A percentile compares a stretch with the other conserved stretches of the same genome.
Conservation (phyloP, 1,139 yeast species). For the Candida anutae region DNA sequence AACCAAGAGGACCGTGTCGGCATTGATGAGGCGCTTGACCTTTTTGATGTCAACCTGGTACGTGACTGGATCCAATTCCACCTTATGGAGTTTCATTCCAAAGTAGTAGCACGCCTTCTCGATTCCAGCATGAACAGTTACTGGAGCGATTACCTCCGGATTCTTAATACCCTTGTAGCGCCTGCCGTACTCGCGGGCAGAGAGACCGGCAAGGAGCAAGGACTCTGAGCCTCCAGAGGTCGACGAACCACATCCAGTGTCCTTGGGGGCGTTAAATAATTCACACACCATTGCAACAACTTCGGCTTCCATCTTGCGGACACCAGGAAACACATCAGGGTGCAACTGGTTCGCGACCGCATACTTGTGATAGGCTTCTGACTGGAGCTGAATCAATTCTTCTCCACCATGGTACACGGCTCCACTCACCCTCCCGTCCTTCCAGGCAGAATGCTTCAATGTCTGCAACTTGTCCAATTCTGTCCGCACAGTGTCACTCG, state of each 20-base stretch:
- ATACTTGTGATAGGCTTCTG: constrained; percentile 66
- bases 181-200: constrained; percentile 68
- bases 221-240: constrained; percentile 98
- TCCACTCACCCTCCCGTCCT: constrained; percentile 79
- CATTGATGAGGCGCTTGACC: constrained; percentile 59
- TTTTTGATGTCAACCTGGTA: constrained; percentile 59
- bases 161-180: constrained; percentile 50
- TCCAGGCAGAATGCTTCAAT: constrained; percentile 71
- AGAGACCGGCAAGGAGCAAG: constrained; percentile 70
- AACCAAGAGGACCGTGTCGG: constrained; percentile 72
- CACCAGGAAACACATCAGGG: constrained; percentile 96
- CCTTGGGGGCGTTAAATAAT: constrained; percentile 65
- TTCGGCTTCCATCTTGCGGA: constrained; percentile 93
- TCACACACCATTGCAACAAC: constrained; percentile 85
- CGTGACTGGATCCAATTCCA: constrained; percentile 62
- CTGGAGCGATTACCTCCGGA: constrained; percentile 88
- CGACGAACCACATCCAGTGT: constrained; percentile 73
- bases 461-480: constrained; percentile 43
- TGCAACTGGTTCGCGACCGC: constrained; percentile 91
- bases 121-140: constrained; percentile 89
- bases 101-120: constrained; percentile 92
- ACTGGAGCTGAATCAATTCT: constrained; percentile 62
- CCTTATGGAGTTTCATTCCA: constrained; percentile 78
- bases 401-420: constrained; percentile 95
- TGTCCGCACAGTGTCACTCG: constrained; percentile 30